These are phyloP conservation scores for Cylindrodendrum hubeiense DNA, from an alignment of 2,329 filamentous ascomycete genomes.

Conservation along the genomic window DNA sequence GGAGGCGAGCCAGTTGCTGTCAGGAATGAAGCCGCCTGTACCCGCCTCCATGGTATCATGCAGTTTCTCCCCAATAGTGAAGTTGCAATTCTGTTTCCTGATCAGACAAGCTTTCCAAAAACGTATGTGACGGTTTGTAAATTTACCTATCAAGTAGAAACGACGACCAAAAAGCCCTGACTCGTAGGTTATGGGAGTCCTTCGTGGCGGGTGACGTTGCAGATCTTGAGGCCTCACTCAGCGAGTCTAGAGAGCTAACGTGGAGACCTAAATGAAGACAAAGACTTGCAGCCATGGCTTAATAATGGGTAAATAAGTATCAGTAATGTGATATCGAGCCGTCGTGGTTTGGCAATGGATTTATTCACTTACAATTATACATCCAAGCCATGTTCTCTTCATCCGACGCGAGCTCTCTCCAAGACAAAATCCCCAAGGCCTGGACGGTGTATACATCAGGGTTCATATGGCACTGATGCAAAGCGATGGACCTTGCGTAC, in stretches of 20 bases:
- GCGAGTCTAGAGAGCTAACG: conserved; percentile 3
- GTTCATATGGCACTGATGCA: neutral
- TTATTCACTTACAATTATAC: conserved; percentile 18
- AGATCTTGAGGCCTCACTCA: neutral
- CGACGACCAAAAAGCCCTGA: neutral
- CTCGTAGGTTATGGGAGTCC: neutral
- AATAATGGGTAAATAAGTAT: neutral
- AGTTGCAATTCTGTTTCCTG: neutral
- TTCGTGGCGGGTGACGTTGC: neutral
- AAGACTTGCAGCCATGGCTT: conserved; percentile 13
- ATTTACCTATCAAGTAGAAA: neutral
- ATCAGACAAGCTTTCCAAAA: neutral
- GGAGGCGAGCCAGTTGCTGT: neutral
- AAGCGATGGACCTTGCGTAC: neutral
- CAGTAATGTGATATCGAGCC: neutral
- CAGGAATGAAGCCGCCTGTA: conserved; percentile 1
- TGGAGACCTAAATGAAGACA: conserved; percentile 10
- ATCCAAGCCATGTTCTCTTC: conserved; percentile 18
- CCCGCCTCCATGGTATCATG: conserved; percentile 14
- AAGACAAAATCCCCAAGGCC: neutral
- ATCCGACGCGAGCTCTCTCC: conserved; percentile 9
- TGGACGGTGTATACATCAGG: neutral
- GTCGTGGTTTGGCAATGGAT: too few relatives aligned
- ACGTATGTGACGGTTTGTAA: too few relatives aligned
- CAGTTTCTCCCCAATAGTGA: conserved; percentile 7